Evolutionary conservation across 2,329 filamentous ascomycete genomes (phyloP).

Genomic region (Tolypocladium sp.): DNA sequence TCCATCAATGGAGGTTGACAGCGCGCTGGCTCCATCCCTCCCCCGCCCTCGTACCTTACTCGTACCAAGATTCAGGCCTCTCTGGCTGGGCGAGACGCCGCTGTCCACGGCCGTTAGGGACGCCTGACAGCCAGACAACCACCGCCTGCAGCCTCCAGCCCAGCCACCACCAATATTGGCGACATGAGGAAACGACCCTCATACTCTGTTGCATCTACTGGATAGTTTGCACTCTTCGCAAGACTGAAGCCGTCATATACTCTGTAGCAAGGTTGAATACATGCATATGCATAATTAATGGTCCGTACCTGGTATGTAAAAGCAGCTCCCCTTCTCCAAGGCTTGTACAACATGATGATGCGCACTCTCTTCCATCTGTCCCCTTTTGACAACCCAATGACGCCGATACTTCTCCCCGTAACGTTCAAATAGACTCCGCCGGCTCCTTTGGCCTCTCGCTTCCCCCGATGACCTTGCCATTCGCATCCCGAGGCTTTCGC

Average conservation of each 20-base stretch:
- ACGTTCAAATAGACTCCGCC: not conserved
- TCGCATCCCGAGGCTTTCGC: slow-evolving; percentile 50
- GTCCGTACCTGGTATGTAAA: not conserved
- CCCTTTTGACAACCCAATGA: not conserved
- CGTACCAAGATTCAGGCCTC: too few species aligned
- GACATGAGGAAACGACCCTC: not conserved
- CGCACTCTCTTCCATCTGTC: not conserved
- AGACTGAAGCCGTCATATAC: not conserved
- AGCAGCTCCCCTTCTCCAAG: not conserved
- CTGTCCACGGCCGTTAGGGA: too few species aligned
- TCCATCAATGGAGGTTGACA: too few species aligned
- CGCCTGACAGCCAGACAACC: too few species aligned
- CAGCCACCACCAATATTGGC: too few species aligned
- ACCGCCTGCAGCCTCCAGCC: too few species aligned
- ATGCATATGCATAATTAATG: not conserved
- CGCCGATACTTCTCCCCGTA: not conserved
- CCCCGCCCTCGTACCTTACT: not conserved
- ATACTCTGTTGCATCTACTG: not conserved
- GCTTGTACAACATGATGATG: not conserved
- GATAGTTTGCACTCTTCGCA: not conserved
- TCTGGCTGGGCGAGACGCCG: too few species aligned
- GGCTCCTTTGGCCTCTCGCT: not conserved
- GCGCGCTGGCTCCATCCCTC: too few species aligned
- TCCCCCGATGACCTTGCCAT: slow-evolving; percentile 26
- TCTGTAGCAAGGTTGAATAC: not conserved